Evolutionary conservation across 2,329 filamentous ascomycete genomes (phyloP).

Genomic region (Ophiocordyceps camponoti-rufipedis): DNA sequence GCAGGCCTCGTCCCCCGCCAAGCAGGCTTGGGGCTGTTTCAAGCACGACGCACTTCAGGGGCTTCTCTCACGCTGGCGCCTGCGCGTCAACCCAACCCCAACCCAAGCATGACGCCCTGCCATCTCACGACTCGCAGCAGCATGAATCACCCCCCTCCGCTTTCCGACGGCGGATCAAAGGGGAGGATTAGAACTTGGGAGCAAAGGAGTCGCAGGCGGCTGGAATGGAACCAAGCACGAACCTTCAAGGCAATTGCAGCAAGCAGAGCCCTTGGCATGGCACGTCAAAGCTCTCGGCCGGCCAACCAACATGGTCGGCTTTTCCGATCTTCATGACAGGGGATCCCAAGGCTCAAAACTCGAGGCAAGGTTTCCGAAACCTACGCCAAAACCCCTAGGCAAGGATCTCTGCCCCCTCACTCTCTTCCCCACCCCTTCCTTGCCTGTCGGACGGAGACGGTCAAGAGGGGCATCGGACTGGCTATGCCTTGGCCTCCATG

Average conservation of each 20-base stretch:
- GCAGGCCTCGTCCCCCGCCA: background rate
- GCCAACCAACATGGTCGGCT: background rate
- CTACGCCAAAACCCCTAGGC: conserved; percentile 1
- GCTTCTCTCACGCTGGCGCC: background rate
- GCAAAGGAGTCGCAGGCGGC: too few species aligned
- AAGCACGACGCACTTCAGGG: background rate
- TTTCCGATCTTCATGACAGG: background rate
- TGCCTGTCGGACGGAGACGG: conserved; percentile 4
- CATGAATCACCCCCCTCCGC: background rate
- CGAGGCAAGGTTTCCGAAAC: conserved; percentile 1
- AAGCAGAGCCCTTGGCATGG: background rate
- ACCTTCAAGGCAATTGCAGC: background rate
- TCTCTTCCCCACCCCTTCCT: background rate
- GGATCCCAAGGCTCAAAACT: background rate
- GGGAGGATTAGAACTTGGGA: too few species aligned
- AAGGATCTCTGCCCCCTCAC: background rate
- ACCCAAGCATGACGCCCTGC: background rate
- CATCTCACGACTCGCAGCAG: background rate
- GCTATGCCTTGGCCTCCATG: background rate
- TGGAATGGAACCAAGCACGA: too few species aligned
- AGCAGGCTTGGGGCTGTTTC: background rate
- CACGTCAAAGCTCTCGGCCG: background rate
- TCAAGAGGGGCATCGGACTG: background rate
- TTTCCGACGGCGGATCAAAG: background rate
- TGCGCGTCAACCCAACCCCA: background rate